These are phyloP conservation scores for Arthrobotrys pseudoclavata DNA, from an alignment of 2,329 filamentous ascomycete species.

Conservation along the genomic window DNA sequence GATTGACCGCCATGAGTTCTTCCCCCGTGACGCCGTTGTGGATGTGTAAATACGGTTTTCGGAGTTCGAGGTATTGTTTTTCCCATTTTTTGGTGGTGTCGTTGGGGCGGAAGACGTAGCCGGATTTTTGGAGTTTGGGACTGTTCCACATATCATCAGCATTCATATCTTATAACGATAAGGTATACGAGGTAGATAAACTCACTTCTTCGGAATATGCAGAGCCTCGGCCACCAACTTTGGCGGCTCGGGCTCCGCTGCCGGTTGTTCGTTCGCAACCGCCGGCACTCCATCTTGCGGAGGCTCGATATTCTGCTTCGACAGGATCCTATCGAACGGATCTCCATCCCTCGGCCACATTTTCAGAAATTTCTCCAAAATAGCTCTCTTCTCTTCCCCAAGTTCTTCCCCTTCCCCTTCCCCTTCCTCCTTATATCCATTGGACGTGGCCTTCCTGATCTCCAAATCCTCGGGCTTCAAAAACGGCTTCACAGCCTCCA, in stretches of 20 bases:
- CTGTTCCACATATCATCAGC: constrained; percentile 63
- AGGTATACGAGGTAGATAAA: constrained; percentile 57
- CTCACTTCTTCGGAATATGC: constrained; percentile 64
- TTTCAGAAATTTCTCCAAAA: constrained; percentile 73
- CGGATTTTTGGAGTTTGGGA: constrained; percentile 78
- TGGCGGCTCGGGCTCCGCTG: constrained; percentile 62
- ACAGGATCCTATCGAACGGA: constrained; percentile 65
- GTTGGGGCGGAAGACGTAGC: constrained; percentile 87
- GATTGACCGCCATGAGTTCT: constrained; percentile 88
- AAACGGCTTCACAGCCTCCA: constrained; percentile 79
- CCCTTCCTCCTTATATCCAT: constrained; percentile 63
- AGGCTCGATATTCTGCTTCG: constrained; percentile 73
- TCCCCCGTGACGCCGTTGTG: constrained; percentile 88
- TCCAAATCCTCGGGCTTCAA: constrained; percentile 69
- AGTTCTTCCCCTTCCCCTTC: constrained; percentile 68
- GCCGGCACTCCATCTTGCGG: constrained; percentile 73
- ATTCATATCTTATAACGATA: constrained; percentile 66
- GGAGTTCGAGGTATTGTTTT: constrained; percentile 90
- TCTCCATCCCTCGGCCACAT: constrained; percentile 72
- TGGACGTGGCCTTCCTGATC: constrained; percentile 51
- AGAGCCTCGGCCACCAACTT: constrained; percentile 64
- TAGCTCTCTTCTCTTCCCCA: constrained; percentile 68
- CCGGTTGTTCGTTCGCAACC: constrained; percentile 38
- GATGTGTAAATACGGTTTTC: constrained; percentile 90
- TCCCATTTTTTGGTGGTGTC: constrained; percentile 87